These are phyloP conservation scores for Centaurea solstitialis DNA, from an alignment of 129 eudicot species.

Conservation along the genomic window DNA sequence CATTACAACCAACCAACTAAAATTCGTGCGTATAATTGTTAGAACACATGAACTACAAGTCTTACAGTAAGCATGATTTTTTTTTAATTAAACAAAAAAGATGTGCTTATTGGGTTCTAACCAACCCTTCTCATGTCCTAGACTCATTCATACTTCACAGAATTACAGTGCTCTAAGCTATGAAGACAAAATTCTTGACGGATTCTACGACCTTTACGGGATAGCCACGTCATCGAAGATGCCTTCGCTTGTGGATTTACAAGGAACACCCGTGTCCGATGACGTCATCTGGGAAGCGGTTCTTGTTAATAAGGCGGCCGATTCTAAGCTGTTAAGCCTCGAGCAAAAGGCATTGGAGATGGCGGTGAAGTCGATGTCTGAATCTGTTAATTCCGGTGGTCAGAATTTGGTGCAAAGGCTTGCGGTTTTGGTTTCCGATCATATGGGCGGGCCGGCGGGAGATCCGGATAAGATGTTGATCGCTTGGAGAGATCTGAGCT, in stretches of 20 bases:
- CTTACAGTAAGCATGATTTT: constrained; percentile 17
- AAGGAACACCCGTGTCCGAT: constrained; percentile 57
- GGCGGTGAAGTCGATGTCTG: constrained; percentile 55
- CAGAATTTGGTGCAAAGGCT: constrained; percentile 56
- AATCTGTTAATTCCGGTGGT: constrained; percentile 35
- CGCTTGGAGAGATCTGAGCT: constrained; percentile 76
- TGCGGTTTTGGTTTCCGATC: constrained; percentile 78
- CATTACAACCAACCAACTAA: background rate
- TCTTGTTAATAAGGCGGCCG: constrained; percentile 72
- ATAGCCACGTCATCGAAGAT: constrained; percentile 64
- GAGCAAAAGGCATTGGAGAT: constrained; percentile 62
- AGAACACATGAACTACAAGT: background rate
- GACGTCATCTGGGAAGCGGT: constrained; percentile 88
- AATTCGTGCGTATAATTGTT: background rate
- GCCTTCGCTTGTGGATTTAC: constrained; percentile 89
- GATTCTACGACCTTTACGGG: constrained; percentile 92
- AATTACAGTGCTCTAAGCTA: constrained; percentile 91
- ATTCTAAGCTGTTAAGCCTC: constrained; percentile 62
- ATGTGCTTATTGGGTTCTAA: constrained; percentile 43
- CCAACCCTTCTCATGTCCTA: constrained; percentile 65
- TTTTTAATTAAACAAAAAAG: background rate
- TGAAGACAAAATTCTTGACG: constrained; percentile 90
- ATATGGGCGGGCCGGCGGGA: constrained; percentile 92
- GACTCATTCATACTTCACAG: constrained; percentile 76
- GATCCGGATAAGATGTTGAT: constrained; percentile 80